Percentiles rank a stretch among this genome's conserved stretches.
Evolutionary conservation across 2,329 filamentous ascomycete species (phyloP).

Genomic region (Fusarium nanum): DNA sequence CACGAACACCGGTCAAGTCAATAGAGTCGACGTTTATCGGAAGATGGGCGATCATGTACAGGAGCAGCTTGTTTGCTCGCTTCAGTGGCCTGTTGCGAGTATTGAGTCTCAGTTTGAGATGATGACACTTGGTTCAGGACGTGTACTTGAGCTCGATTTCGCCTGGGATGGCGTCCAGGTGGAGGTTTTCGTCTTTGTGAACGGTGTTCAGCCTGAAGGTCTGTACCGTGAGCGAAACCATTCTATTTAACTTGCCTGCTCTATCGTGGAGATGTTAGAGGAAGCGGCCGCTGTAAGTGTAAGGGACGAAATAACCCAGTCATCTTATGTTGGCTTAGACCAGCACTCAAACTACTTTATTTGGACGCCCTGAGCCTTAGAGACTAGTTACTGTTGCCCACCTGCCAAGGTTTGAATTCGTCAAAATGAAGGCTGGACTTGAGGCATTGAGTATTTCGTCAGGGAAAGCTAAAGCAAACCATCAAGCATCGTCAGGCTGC

Average conservation of each 20-base stretch:
- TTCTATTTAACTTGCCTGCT: neutral
- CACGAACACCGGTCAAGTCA: accelerated
- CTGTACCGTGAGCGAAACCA: accelerated
- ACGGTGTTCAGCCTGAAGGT: neutral
- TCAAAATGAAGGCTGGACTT: neutral
- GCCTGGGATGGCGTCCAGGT: neutral
- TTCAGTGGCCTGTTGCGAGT: neutral
- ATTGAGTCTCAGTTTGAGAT: neutral
- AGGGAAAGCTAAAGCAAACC: neutral
- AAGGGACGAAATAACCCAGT: neutral
- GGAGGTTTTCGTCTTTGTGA: neutral
- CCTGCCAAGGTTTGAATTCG: neutral
- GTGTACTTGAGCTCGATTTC: neutral
- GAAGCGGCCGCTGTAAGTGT: neutral
- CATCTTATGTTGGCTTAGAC: neutral
- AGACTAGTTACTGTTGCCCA: neutral
- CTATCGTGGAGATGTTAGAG: neutral
- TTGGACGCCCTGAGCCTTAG: neutral
- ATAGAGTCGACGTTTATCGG: neutral
- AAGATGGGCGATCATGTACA: accelerated
- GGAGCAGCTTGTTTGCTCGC: neutral
- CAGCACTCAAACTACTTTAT: neutral
- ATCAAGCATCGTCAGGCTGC: neutral
- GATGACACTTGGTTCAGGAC: neutral
- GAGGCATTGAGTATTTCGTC: neutral